Percentiles rank a stretch among this genome's conserved stretches.
These are phyloP conservation scores for Penicillium sp. DNA, from an alignment of 2,329 filamentous ascomycete species.

Conservation along the genomic window DNA sequence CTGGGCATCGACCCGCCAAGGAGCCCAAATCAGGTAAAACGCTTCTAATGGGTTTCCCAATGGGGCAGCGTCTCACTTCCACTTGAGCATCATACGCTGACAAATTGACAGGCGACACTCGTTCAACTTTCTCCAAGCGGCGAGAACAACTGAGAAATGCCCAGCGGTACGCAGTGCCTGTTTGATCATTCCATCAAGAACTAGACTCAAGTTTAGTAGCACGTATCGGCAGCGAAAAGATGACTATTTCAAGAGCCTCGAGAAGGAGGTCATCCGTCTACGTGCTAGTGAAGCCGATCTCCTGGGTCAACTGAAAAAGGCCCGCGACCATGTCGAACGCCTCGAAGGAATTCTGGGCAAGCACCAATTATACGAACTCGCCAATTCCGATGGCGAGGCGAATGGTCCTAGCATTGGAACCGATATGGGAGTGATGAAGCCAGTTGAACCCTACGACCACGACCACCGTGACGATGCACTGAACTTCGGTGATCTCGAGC, in stretches of 20 bases:
- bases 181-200: neutral
- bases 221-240: slow-evolving; percentile 10
- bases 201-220: neutral
- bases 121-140: slow-evolving; percentile 23
- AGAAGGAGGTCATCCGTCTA: slow-evolving; percentile 6
- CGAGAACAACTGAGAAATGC: slow-evolving; percentile 40
- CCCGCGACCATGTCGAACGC: slow-evolving; percentile 25
- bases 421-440: too few relatives aligned
- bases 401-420: too few relatives aligned
- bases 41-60: too few relatives aligned
- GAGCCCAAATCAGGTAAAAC: slow-evolving; percentile 2
- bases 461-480: too few relatives aligned
- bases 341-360: slow-evolving; percentile 21
- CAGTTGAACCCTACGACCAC: too few relatives aligned
- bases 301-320: slow-evolving; percentile 23
- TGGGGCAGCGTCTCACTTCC: too few relatives aligned
- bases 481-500: too few relatives aligned
- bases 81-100: neutral
- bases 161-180: slow-evolving; percentile 25
- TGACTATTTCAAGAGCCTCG: slow-evolving; percentile 6
- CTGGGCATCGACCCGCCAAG: slow-evolving; percentile 9
- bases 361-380: too few relatives aligned
- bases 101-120: neutral
- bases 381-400: too few relatives aligned
- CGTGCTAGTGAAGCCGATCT: slow-evolving; percentile 31